Evolutionary conservation across 352 stramenopile species (phyloP).

Genomic region (Phytophthora sojae): DNA sequence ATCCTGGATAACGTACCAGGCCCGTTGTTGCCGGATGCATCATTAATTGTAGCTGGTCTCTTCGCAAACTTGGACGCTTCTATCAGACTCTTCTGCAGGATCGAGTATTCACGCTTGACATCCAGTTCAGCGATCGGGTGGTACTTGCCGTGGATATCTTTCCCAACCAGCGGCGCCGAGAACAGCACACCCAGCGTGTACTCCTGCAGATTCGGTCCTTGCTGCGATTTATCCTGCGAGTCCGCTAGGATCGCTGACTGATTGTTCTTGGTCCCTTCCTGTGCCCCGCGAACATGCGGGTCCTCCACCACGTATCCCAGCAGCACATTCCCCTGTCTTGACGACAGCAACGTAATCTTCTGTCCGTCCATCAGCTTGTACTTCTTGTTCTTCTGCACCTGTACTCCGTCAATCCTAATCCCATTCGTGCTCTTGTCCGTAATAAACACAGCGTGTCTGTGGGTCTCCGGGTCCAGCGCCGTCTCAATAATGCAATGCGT

Average conservation of each 20-base stretch:
- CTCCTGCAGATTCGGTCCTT: constrained; percentile 65
- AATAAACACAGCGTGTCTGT: constrained; percentile 60
- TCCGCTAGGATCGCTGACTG: constrained; percentile 23
- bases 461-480: constrained; percentile 48
- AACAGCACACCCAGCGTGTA: constrained; percentile 95
- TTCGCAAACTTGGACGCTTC: constrained; percentile 79
- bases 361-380: constrained; percentile 64
- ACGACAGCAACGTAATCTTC: constrained; percentile 81
- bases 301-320: constrained; percentile 83
- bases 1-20: constrained; percentile 37
- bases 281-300: constrained; percentile 60
- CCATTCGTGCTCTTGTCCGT: constrained; percentile 80
- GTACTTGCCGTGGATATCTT: constrained; percentile 89
- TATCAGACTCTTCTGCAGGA: constrained; percentile 78
- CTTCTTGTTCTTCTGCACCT: constrained; percentile 59
- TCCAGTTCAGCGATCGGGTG: constrained; percentile 91
- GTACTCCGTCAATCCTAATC: constrained; percentile 68
- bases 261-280: constrained; percentile 29
- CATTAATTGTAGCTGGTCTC: constrained; percentile 30
- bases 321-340: constrained; percentile 60
- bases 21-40: constrained; percentile 16
- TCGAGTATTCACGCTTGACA: constrained; percentile 83
- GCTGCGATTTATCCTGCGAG: constrained; percentile 63
- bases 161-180: constrained; percentile 92
- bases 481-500: constrained; percentile 71